Base-by-base conservation (phyloP, 2,329 filamentous ascomycete species). In the Botryotinia convoluta region DNA sequence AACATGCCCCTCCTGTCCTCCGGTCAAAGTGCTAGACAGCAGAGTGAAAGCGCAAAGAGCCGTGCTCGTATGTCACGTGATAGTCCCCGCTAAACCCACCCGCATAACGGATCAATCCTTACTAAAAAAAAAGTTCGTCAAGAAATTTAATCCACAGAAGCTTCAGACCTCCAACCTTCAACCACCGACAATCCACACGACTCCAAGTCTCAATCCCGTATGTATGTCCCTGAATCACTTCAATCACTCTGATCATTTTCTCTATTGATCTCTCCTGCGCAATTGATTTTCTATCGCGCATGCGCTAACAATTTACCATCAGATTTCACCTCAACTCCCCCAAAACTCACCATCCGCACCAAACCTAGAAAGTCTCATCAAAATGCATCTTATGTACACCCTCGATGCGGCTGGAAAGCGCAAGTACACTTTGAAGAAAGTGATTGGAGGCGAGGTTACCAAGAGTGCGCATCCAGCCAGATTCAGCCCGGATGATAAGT, bases 401-500 rank as follows among this genome's bases (percentile, higher is more conserved):
- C 86, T 95, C 85, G 92, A 94, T 84, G 83, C 88, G 79, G 86
- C 88, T 75, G 95, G 95, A 87, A 95, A 94, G 87, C 94, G 95
- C 83, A 85, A 92, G 80, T 99, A 98, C 88, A 98, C 96, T 65
- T 90, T 98, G 77, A 95, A 98, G 86, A 98, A 98, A 87, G 89
- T 97, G 78, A 86, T 88, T 79, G 87, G 90, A 79, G 92, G 92
- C 81, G 90, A 94, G 82, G 93, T 98, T 81, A 97, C 95, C 83
- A 97, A 97, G 88, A 96, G 93, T 71, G 96, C 96, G 73, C 95
- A 98, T 86, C 95, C 96, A 64, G 96, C 96, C 61, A 89, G 96
- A 79, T 99, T 98, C 87, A 97, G 94, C 64, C 96, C 96, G 76
- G 96, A 99, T 85, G 96, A 99, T 88, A 97, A 98, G 88, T 98